Evolutionary conservation across 495 filamentous ascomycete species (phyloP).

Genomic region (Pseudoneurospora amorphoporcata): DNA sequence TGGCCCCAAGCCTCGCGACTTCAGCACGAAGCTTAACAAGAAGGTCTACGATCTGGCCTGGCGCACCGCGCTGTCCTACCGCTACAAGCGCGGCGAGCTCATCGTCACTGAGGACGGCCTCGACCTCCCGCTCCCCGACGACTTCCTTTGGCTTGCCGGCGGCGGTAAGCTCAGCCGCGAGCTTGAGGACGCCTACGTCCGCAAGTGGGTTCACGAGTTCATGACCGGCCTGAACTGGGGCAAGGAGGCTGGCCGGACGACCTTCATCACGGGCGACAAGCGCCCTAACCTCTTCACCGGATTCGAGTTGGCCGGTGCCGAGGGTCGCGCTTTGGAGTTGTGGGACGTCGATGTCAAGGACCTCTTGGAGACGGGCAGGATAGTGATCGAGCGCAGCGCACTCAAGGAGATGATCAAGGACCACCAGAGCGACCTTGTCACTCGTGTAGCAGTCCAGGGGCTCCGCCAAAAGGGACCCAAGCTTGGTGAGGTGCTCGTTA

Average conservation of each 20-base stretch:
- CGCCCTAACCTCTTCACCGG: slow-evolving; percentile 46
- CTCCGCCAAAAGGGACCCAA: slow-evolving; percentile 8
- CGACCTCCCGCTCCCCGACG: slow-evolving; percentile 43
- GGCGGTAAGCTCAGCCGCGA: slow-evolving; percentile 17
- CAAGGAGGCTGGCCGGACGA: slow-evolving; percentile 54
- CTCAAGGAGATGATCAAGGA: slow-evolving; percentile 61
- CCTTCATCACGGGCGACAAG: slow-evolving; percentile 58
- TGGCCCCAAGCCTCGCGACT: slow-evolving; percentile 84
- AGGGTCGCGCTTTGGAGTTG: slow-evolving; percentile 56
- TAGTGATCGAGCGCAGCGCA: slow-evolving; percentile 79
- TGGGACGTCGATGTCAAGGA: slow-evolving; percentile 89
- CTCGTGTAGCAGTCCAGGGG: slow-evolving; percentile 26
- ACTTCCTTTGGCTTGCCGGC: slow-evolving; percentile 28
- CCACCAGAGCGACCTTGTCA: slow-evolving; percentile 65
- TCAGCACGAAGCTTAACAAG: slow-evolving; percentile 66
- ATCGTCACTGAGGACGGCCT: slow-evolving; percentile 67
- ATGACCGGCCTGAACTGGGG: slow-evolving; percentile 67
- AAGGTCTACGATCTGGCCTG: slow-evolving; percentile 96
- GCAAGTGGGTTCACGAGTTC: slow-evolving; percentile 52
- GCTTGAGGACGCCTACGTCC: slow-evolving; percentile 37
- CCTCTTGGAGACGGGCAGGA: slow-evolving; percentile 67
- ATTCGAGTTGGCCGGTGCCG: slow-evolving; percentile 48
- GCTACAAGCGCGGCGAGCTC: slow-evolving; percentile 77
- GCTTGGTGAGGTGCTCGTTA: slow-evolving; percentile 12
- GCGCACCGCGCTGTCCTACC: slow-evolving; percentile 87